Evolutionary conservation across 1,139 yeast genomes (phyloP).

Genomic region (Zygosaccharomyces pseudobailii): DNA sequence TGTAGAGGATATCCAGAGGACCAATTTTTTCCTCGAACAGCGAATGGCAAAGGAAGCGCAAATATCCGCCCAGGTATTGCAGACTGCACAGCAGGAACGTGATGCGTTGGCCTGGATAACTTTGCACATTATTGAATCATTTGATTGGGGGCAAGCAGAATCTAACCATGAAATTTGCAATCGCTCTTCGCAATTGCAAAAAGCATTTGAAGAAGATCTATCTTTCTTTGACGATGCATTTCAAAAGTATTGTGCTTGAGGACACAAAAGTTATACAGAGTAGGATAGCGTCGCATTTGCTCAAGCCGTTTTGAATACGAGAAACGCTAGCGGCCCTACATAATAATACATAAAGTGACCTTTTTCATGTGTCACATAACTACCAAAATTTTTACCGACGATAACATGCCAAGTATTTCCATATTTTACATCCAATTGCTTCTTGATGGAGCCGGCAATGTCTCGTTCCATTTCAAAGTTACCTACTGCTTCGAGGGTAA

Average conservation of each 20-base stretch:
- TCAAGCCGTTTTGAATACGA: conserved; percentile 71
- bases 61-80: background rate
- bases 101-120: background rate
- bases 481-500: conserved; percentile 51
- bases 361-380: conserved; percentile 84
- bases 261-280: background rate
- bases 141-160: background rate
- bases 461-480: conserved; percentile 58
- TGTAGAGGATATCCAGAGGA: conserved; percentile 1
- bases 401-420: conserved; percentile 95
- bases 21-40: conserved; percentile 2
- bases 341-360: conserved; percentile 84
- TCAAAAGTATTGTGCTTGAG: background rate
- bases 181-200: background rate
- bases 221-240: background rate
- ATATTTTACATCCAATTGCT: conserved; percentile 58
- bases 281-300: background rate
- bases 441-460: conserved; percentile 75
- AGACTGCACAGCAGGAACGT: background rate
- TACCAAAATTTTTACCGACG: conserved; percentile 90
- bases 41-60: conserved; percentile 4
- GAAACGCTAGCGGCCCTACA: conserved; percentile 72
- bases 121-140: conserved; percentile 1
- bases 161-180: background rate
- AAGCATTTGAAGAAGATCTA: background rate